Evolutionary conservation across 805 yeast genomes (phyloP).

Genomic region (Yamadazyma endophytica): DNA sequence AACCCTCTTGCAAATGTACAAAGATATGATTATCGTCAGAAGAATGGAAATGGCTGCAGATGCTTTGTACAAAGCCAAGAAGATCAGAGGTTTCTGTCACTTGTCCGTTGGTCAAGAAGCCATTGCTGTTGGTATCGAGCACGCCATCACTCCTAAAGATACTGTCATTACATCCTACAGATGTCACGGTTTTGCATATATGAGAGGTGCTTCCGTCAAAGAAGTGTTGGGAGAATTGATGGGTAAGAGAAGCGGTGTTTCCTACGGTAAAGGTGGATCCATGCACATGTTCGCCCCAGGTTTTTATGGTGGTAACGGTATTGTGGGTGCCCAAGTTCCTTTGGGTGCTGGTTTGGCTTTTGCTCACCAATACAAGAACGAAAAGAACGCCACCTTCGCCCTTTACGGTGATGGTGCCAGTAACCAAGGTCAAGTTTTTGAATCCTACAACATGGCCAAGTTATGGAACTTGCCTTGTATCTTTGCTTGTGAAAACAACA

Average conservation of each 20-base stretch:
- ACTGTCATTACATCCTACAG: constrained; percentile 94
- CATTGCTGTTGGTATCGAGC: constrained; percentile 96
- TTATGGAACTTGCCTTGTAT: constrained; percentile 94
- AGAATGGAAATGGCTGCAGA: constrained; percentile 99
- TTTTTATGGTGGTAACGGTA: constrained; percentile 99
- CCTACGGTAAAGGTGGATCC: constrained; percentile 98
- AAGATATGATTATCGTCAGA: constrained; percentile 89
- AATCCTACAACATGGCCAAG: constrained; percentile 98
- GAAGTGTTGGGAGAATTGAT: constrained; percentile 90
- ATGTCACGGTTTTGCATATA: constrained; percentile 97
- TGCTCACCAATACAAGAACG: constrained; percentile 91
- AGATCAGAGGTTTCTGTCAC: constrained; percentile 98
- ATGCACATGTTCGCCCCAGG: constrained; percentile 98
- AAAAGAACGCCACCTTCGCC: constrained; percentile 74
- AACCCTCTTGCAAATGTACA: constrained; percentile 85
- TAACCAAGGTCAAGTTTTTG: constrained; percentile 99
- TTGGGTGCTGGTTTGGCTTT: constrained; percentile 98
- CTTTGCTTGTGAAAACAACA: constrained; percentile 97
- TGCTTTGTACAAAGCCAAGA: constrained; percentile 96
- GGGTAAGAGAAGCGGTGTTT: constrained; percentile 94
- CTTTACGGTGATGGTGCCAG: constrained; percentile 99
- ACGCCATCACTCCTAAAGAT: constrained; percentile 82
- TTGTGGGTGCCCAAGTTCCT: constrained; percentile 99
- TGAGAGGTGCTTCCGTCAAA: constrained; percentile 92
- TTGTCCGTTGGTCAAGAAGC: constrained; percentile 99